Base-by-base conservation (phyloP, 108 stramenopile species). In the Aurantiochytrium sp. region DNA sequence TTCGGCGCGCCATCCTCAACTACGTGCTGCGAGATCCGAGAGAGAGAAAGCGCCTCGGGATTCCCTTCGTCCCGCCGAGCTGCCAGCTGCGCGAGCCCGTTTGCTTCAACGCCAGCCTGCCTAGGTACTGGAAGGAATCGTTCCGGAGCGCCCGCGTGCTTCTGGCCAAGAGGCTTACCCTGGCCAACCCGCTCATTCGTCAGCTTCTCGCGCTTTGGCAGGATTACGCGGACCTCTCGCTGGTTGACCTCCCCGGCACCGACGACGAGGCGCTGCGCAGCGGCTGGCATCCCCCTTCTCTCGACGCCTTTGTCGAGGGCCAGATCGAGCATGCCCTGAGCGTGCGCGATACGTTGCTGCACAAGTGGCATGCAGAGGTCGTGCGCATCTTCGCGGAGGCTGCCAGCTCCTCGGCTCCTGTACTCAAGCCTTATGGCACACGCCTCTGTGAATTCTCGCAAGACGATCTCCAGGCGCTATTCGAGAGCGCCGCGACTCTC, bases 1-100 rank as follows among this genome's bases (percentile, higher is more conserved):
- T 93, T 90, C 32, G 94, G 86, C 59, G 92, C 86, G 42, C 93
- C 88, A 91, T 93, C 90, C 89, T 96, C 45, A 24, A 81, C 45
- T 81, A 81, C 94, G 87, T 94, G 87, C 91, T 94, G 87, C 54
- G 95, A 91, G 2, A 93, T 91, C 41, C 93, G 53, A 69, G 94
- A 94, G 19, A 92, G 87, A 52, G 95, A 93, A 5, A 37, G 1
- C 55, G 55, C 8, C 24, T 59, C 12, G 30, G 50, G 21, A 5
- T 90, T 55, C 15, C 45, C 42, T 12, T 85, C 91, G 54, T 90
- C 32, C 73, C 73, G 2, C 6, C 21, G 27, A 48, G 73, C 39
- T 81, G 73, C 2, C 39, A 48, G n/a, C 42, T 15, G 12, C 36
- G n/a, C 36, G 45, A 81, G 0, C 42, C 39, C n/a, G 45, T 27